phyloP scores from a whole-genome alignment of 2,329 filamentous ascomycete species.

The Trichoderma atrobrunneum region DNA sequence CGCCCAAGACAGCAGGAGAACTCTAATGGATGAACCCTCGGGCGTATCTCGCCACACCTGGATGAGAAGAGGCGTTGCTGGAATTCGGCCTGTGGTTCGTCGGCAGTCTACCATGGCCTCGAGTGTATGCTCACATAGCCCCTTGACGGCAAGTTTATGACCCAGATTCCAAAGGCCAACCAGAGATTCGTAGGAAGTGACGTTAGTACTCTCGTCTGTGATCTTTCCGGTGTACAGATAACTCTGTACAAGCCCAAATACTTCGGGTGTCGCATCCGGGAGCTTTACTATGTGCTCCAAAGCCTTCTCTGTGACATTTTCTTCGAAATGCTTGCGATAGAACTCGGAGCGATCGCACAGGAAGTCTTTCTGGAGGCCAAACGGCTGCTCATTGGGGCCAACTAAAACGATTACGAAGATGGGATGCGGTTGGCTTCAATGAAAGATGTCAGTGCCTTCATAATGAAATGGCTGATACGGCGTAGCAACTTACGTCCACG shows the following conservation, averaged over 20 bases:
- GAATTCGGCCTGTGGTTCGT: conserved; percentile 52
- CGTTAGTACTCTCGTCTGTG: conserved; percentile 39
- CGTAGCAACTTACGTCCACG: conserved; percentile 37
- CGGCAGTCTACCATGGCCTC: conserved; percentile 57
- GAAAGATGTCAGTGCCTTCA: not conserved
- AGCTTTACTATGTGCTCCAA: conserved; percentile 52
- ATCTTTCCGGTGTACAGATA: conserved; percentile 53
- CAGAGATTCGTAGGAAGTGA: conserved; percentile 53
- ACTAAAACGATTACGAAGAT: conserved; percentile 55
- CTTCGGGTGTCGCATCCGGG: conserved; percentile 45
- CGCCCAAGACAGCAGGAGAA: conserved; percentile 59
- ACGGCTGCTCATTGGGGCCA: conserved; percentile 51
- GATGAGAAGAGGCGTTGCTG: conserved; percentile 56
- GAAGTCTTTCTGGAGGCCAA: conserved; percentile 59
- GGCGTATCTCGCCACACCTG: conserved; percentile 62
- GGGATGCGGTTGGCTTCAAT: conserved; percentile 47
- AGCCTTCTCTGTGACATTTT: conserved; percentile 33
- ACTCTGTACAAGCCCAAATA: conserved; percentile 55
- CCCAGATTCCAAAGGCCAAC: conserved; percentile 58
- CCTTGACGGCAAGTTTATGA: conserved; percentile 49
- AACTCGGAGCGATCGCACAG: conserved; percentile 50
- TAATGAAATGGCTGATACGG: not conserved
- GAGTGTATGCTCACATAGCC: conserved; percentile 55
- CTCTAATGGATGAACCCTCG: conserved; percentile 57
- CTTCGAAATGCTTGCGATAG: conserved; percentile 47